Base-by-base conservation (phyloP, 495 filamentous ascomycete genomes). In the Lasiosphaeria hispida region DNA sequence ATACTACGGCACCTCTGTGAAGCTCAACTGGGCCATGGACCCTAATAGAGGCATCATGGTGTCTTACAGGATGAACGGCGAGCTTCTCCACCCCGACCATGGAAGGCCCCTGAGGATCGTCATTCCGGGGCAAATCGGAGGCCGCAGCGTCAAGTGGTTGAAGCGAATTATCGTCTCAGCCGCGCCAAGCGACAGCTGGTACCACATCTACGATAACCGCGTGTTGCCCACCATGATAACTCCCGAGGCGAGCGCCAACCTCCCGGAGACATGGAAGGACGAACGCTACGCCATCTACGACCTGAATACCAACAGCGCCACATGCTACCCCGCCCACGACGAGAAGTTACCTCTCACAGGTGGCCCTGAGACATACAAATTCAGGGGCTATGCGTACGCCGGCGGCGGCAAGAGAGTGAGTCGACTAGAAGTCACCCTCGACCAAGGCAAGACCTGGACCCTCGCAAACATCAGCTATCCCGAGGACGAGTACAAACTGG, bases 211-310 rank as follows among this genome's bases (percentile, higher is more conserved):
- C 65, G 93, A 97, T 66, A 97, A 97, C 62, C 77, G 93, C 44
- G 92, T 97, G 8, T 72, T 97, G 45, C 93, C 93, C 13, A 96
- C 91, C 0, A 93, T 86, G 84, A 82, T 97, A 11, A 85, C 82
- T 10, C 92, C 93, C 0, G 92, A 96, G 58, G 87, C 88, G 72
- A 82, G 89, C 40, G 87, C 87, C 1, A 79, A 83, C 43, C 77
- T 96, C 54, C 85, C 85, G 0, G 83, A 86, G 4, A 89, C 86
- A 80, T 97, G 93, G 93, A 84, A 73, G 45, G 93, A 97, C 68
- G 93, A 97, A 53, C 80, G 92, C 41, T 96, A 96, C 68, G 92
- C 92, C 10, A 97, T 97, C 47, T 96, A 96, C 65, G 93, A 96
- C 59, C 80, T 97, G 8, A 96, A 87, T 65, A 86, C 88, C 14